Percentiles rank a stretch among this genome's conserved stretches.
Conservation (phyloP, 108 stramenopile species). For the Nannochloropsis salina region DNA sequence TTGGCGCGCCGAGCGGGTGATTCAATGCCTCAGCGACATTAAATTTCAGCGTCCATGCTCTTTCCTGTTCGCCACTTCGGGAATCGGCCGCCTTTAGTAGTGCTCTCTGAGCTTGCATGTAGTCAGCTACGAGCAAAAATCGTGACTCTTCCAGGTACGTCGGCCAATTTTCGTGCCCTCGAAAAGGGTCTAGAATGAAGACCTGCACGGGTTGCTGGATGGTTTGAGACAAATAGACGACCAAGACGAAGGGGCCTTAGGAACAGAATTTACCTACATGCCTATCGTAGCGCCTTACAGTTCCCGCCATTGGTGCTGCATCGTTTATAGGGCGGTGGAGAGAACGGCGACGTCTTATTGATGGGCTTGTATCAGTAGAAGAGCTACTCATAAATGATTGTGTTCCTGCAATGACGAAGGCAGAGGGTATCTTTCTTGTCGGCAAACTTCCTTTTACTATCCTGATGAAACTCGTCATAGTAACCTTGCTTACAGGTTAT, state of each 20-base stretch:
- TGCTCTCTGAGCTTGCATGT: background rate
- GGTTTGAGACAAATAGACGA: background rate
- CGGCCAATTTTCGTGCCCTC: background rate
- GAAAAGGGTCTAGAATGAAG: background rate
- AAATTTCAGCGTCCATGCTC: background rate
- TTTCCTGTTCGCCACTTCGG: background rate
- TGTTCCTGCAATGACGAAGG: no score
- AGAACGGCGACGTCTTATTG: background rate
- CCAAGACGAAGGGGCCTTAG: background rate
- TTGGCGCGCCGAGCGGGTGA: background rate
- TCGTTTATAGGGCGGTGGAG: background rate
- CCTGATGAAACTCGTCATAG: no score
- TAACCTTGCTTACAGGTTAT: no score
- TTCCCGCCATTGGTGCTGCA: background rate
- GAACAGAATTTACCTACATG: background rate
- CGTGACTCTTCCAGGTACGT: background rate
- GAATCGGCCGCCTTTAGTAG: background rate
- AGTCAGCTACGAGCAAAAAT: background rate
- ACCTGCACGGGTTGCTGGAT: background rate
- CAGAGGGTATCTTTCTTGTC: no score
- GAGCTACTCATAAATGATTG: background rate
- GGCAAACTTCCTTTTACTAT: no score
- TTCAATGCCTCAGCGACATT: background rate
- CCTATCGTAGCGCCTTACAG: background rate
- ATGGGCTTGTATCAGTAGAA: background rate